Base-by-base conservation (phyloP, 176 grass and related monocot genomes). In the Oryza meridionalis region DNA sequence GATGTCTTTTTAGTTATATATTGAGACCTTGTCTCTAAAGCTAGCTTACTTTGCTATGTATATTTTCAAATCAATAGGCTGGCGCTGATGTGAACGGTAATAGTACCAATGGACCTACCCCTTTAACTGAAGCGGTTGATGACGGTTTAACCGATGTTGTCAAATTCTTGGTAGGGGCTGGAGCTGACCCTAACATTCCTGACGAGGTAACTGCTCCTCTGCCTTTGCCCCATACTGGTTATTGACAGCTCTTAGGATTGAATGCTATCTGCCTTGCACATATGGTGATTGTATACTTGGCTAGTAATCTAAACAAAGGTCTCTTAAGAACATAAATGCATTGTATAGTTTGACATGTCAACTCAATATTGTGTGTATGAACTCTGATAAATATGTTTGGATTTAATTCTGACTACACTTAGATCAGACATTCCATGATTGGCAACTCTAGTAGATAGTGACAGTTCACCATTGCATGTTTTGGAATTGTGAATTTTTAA, bases 21-120 rank as follows among this genome's bases (percentile, higher is more conserved):
- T 50, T 10, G 19, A 40, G 15, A 58, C 22, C 62, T 17, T 80
- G 7, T 81, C 47, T 69, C 35, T 87, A 62, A 44, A 72, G 26
- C 29, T 29, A 47, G 8, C 3, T 69, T 16, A 70, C 25, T 58
- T 77, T 69, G 35, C 62, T 24, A 35, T 40, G 46, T 69, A 59
- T 81, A 72, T 77, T 63, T 73, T 59, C 53, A 37, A 42, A 43
- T 19, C 1, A 46, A 9, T 82, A 88, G 90, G 90, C 65, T 81
- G 90, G 90, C 16, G 90, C 90, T 66, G 42, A 91, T 85, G 77
- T 71, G 37, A 85, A 91, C 32, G 72, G 19, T 79, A 73, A 50
- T 38, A 32, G 27, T 81, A 47, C 42, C 8, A 47, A 4, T 62
- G 81, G 77, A 75, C 77, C 78, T 44, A 61, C 65, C 45, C 50